Base-by-base conservation (phyloP, 805 yeast genomes). In the Yamadazyma ubonensis region DNA sequence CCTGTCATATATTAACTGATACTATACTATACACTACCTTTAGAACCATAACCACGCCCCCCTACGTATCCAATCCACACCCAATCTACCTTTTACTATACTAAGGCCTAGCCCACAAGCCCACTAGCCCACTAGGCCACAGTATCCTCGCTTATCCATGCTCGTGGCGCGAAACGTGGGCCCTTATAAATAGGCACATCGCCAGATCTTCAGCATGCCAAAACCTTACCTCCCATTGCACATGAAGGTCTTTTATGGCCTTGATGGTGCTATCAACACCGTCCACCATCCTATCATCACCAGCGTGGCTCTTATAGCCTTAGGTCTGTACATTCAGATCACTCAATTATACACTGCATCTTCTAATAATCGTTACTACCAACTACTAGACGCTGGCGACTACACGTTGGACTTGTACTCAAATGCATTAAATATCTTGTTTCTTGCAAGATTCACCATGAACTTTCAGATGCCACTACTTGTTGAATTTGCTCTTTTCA, bases 361-460 rank as follows among this genome's bases (percentile, higher is more conserved):
- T 18, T 9, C 20, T 3, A 15, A 33, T 18, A 16, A 15, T 2
- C 31, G 14, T 3, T 27, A 39, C 22, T 11, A 14, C 10, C 29
- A 12, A 10, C 19, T 28, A 12, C 17, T 39, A 10, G 34, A 33
- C 21, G 11, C 14, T 10, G 15, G 19, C 9, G 32, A 26, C n/a
- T 39, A 30, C 15, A 29, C 18, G 28, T 10, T 14, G 23, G 67
- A 63, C 35, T 21, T 59, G 11, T 19, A 54, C 5, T 59, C 62
- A 26, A 51, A 59, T 22, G 20, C 48, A 12, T 47, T 65, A 30
- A 61, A 63, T 44, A 15, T 63, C 16, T 11, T 57, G n/a, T 63
- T 65, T 33, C 45, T 65, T 5, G 2, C 53, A 2, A 37, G 70
- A 36, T 65, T 61, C 42, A 48, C 51, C 16, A 36, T 45, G 7